Evolutionary conservation across 2,329 filamentous ascomycete genomes (phyloP), one percentile per base, ranked within the genome.

Genomic region (Penicillium oxalicum): DNA sequence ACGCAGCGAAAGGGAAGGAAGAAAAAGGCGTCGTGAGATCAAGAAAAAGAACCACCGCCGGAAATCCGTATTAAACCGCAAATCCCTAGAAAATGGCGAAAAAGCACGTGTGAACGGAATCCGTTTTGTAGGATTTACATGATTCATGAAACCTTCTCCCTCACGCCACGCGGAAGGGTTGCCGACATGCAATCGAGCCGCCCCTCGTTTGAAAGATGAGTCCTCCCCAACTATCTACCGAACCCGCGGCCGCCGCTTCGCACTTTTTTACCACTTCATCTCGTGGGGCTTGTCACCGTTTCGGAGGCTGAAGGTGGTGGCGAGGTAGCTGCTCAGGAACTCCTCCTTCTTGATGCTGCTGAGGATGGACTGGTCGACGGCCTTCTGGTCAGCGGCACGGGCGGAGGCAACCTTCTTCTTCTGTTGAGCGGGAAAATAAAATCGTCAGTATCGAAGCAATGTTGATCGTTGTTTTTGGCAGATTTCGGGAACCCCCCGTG

Each of bases 281-380:
- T 95, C 88, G 81, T 98, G 93, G 78, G 93, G 93, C 86, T 91
- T 91, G 83, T 98, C 91, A 72, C 93, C 93, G 82, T 91, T 96
- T 80, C 91, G 88, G 77, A 98, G 86, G 84, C 88, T 94, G 88
- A 98, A 98, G 74, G 86, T 89, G 77, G 86, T 88, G 72, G 82
- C 82, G 68, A 98, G 88, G 84, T 98, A 98, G 79, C 86, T 88
- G 73, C 84, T 77, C 68, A 98, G 87, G 77, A 91, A 80, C 66
- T 90, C 87, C 76, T 95, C 90, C 86, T 97, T 96, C 88, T 97
- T 97, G 82, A 98, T 93, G 77, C 79, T 87, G 77, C 88, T 83
- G 68, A 98, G 78, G 71, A 98, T 80, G 65, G 90, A 84, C 87
- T 96, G 95, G 82, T 98, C 93, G 71, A 98, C 81, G 73, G 88